A percentile compares a stretch with the other conserved stretches of the same genome.
Evolutionary conservation across 805 yeast genomes (phyloP).

Genomic region (Kodamaea neixiangensis): DNA sequence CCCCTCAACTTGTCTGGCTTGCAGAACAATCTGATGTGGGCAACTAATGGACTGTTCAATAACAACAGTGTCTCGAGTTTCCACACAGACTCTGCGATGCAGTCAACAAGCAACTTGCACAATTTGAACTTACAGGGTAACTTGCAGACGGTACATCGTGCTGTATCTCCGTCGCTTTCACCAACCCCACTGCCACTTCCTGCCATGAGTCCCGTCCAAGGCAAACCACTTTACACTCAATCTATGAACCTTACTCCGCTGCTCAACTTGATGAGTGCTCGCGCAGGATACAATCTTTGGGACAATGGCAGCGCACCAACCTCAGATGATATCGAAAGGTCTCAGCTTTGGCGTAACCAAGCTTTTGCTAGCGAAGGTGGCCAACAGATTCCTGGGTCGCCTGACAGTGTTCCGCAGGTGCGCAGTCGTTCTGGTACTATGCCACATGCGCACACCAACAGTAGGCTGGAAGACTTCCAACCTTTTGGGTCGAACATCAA

Average conservation of each 20-base stretch:
- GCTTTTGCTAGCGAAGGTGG: slow-evolving; percentile 3
- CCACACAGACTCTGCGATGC: slow-evolving; percentile 1
- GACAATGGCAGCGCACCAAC: not conserved
- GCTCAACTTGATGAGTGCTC: slow-evolving; percentile 14
- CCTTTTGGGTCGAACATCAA: slow-evolving; percentile 7
- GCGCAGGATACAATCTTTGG: slow-evolving; percentile 8
- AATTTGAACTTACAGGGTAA: not conserved
- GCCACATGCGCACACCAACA: not conserved
- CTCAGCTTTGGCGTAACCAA: slow-evolving; percentile 7
- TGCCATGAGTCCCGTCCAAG: slow-evolving; percentile 5
- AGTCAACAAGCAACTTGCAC: slow-evolving; percentile 2
- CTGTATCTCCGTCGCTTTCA: slow-evolving; percentile 6
- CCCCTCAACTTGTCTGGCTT: slow-evolving; percentile 3
- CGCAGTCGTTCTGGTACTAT: not conserved
- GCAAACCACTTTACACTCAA: not conserved
- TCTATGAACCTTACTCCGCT: slow-evolving; percentile 5
- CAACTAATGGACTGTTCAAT: slow-evolving; percentile 4
- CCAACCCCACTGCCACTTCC: slow-evolving; percentile 9
- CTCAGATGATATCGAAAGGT: not conserved
- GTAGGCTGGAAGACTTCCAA: slow-evolving; percentile 7
- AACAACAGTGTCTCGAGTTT: slow-evolving; percentile 6
- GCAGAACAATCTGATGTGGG: slow-evolving; percentile 6
- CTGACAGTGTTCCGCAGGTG: not conserved
- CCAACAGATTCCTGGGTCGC: not conserved
- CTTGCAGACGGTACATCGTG: not conserved